Base-by-base conservation (phyloP, 306 rosid species). In the Leucaena leucocephala region DNA sequence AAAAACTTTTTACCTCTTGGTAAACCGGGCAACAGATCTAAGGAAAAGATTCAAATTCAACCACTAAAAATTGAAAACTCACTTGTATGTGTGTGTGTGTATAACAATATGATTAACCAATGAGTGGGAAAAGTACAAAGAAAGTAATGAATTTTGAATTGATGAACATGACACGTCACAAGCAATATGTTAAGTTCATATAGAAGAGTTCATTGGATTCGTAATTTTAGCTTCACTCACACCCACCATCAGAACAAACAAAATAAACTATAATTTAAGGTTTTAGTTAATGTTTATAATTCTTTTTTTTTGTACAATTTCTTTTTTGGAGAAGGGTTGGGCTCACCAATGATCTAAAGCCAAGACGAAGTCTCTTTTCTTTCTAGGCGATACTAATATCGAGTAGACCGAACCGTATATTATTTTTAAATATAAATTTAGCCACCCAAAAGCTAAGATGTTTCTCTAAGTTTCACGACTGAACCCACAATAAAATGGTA, bases 91-190 rank as follows among this genome's bases (percentile, higher is more conserved):
- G n/a, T n/a, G n/a, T n/a, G n/a, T n/a, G n/a, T n/a, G n/a, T n/a
- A n/a, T n/a, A n/a, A n/a, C n/a, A n/a, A n/a, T 2, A 33, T 33
- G 39, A 61, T 27, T 61, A 17, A 27, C 66, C 34, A 33, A 33
- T 61, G 67, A 33, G 17, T 33, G n/a, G 17, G 42, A 13, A 33
- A 61, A 33, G 8, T 61, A 12, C 67, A 61, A 12, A 61, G 40
- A 7, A 65, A 65, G 72, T 40, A 40, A n/a, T 10, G 50, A 67
- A 67, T 67, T 67, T 42, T 42, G 72, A 67, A 40, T 42, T 42
- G 50, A 40, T 42, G 46, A 22, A 13, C 72, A 8, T 19, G 35
- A 9, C 50, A 17, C 9, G 14, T 52, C 4, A 4, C 16, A 42
- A n/a, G 5, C 45, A 38, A 52, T 5, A 48, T 35, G 7, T 35